Percentiles rank a stretch among this genome's conserved stretches.
phyloP scores from a whole-genome alignment of 352 stramenopile species.

The Phytopythium kandeliae region DNA sequence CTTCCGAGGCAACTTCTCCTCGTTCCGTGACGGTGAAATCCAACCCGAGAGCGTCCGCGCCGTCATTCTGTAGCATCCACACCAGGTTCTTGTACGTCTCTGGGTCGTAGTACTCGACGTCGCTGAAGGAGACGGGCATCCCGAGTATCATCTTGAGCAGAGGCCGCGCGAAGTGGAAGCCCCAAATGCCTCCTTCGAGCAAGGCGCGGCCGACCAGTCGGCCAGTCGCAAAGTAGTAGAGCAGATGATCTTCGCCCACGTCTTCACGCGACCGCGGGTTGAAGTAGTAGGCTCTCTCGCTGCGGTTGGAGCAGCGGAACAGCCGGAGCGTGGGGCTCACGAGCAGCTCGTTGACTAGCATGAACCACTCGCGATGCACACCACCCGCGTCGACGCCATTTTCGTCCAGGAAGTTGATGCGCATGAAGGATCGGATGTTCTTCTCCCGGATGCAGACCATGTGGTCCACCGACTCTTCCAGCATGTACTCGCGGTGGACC shows the following conservation, averaged over 20 bases:
- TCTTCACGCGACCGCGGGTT: constrained; percentile 48
- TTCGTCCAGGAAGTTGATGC: constrained; percentile 87
- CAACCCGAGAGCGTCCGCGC: constrained; percentile 46
- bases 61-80: constrained; percentile 52
- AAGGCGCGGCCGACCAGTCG: constrained; percentile 54
- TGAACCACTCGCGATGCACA: constrained; percentile 92
- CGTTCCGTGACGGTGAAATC: constrained; percentile 53
- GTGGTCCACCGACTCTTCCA: constrained; percentile 71
- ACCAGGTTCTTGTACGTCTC: constrained; percentile 42
- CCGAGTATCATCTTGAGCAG: constrained; percentile 98
- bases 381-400: constrained; percentile 81
- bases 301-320: constrained; percentile 51
- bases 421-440: constrained; percentile 63
- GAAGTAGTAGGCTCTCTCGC: constrained; percentile 54
- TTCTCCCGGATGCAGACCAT: constrained; percentile 50
- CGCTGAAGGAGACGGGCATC: constrained; percentile 90
- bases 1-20: constrained; percentile 10
- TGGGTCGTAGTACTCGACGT: constrained; percentile 83
- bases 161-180: constrained; percentile 91
- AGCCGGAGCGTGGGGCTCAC: constrained; percentile 33
- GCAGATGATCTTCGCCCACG: constrained; percentile 55
- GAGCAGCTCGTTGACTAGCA: constrained; percentile 63
- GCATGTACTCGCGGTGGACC: constrained; percentile 50
- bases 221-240: constrained; percentile 54
- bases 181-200: constrained; percentile 88